Percentiles rank a stretch among this genome's conserved stretches.
phyloP scores from a whole-genome alignment of 306 rosid genomes.

The Rosa persica region DNA sequence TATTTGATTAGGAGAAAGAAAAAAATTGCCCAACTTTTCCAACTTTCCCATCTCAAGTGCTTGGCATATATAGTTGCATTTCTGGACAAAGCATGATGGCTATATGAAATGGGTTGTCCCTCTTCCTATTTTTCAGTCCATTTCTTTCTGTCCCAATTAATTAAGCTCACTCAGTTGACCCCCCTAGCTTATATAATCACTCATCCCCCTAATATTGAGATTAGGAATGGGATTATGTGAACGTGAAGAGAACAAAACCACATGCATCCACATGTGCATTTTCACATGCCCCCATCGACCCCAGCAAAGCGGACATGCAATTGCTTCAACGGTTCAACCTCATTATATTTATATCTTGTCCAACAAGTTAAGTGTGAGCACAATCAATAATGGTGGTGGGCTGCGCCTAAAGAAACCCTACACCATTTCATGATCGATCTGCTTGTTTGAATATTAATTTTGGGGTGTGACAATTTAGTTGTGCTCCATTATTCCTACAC shows the following conservation, averaged over 20 bases:
- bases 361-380: constrained; percentile 32
- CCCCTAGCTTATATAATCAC: neutral
- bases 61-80: neutral
- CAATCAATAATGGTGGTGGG: neutral
- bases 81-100: neutral
- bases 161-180: neutral
- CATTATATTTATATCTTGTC: constrained; percentile 33
- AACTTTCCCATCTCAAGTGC: neutral
- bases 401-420: neutral
- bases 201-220: neutral
- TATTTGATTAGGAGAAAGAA: too few relatives aligned
- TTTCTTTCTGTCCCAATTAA: neutral
- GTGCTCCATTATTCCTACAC: constrained; percentile 24
- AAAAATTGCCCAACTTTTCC: neutral
- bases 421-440: neutral
- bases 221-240: constrained; percentile 6
- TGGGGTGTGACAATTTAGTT: constrained; percentile 11
- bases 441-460: neutral
- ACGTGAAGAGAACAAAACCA: constrained; percentile 36
- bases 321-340: constrained; percentile 44
- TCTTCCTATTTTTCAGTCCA: neutral
- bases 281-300: constrained; percentile 26
- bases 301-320: neutral
- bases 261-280: constrained; percentile 33
- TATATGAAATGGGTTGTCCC: neutral